Conservation (phyloP, 257 asterid species). For the Plantago ovata region DNA sequence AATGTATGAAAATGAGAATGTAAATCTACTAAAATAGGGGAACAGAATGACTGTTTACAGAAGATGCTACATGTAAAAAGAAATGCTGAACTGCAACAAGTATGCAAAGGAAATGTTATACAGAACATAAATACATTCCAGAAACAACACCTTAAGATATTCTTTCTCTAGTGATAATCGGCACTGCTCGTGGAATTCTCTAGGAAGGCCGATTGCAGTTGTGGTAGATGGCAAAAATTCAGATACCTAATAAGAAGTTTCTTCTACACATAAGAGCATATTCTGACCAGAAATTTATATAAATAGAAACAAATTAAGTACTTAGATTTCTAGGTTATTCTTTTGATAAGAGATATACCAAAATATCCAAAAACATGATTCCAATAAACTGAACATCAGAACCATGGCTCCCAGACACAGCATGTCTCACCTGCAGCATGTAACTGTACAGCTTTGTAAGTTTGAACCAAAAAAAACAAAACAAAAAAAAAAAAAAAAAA, state of each 20-base stretch:
- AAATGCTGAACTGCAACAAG: slow-evolving; percentile 20
- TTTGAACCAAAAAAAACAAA: slow-evolving; percentile 1
- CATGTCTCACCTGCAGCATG: slow-evolving; percentile 70
- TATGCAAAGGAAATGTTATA: slow-evolving; percentile 1
- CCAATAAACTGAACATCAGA: slow-evolving; percentile 73
- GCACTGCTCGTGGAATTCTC: slow-evolving; percentile 90
- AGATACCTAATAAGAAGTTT: slow-evolving; percentile 54
- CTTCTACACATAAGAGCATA: slow-evolving; percentile 7
- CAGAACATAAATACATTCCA: slow-evolving; percentile 17
- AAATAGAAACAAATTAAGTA: slow-evolving; percentile 18
- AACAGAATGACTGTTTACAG: slow-evolving; percentile 16
- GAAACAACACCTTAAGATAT: slow-evolving; percentile 70
- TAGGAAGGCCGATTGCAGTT: slow-evolving; percentile 91
- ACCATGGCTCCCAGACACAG: slow-evolving; percentile 67
- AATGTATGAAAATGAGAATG: slow-evolving; percentile 15
- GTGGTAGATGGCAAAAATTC: slow-evolving; percentile 92
- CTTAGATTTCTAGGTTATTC: slow-evolving; percentile 10
- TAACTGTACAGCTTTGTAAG: slow-evolving; percentile 16
- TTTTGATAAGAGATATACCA: slow-evolving; percentile 45
- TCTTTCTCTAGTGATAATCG: slow-evolving; percentile 72
- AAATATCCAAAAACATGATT: slow-evolving; percentile 68
- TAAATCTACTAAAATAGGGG: slow-evolving; percentile 17
- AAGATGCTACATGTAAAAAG: slow-evolving; percentile 5
- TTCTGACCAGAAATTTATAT: slow-evolving; percentile 7
- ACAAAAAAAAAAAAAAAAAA: slow-evolving; percentile 13